A percentile compares a stretch with the other conserved stretches of the same genome.
Evolutionary conservation across 768 basidiomycete genomes (phyloP).

Genomic region (Strobilomyces dryophilus): DNA sequence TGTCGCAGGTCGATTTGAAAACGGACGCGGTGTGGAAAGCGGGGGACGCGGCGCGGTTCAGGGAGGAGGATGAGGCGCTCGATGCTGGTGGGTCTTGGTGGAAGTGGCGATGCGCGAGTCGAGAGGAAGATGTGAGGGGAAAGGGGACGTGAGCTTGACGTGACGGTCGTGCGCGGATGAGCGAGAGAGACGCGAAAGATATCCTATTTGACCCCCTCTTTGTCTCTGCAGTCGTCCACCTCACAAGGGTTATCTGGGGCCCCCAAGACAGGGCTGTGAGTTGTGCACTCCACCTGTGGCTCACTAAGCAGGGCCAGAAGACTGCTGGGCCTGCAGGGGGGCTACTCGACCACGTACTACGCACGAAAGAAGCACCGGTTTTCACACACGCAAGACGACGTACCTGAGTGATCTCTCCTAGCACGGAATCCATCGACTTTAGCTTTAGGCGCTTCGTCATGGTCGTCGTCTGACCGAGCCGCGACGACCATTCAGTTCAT

Average conservation of each 20-base stretch:
- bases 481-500: not conserved
- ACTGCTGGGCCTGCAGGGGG: too few relatives aligned
- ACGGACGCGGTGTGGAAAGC: slow-evolving; percentile 51
- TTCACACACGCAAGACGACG: not conserved
- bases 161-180: too few relatives aligned
- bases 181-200: too few relatives aligned
- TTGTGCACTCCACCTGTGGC: too few relatives aligned
- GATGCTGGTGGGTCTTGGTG: not conserved
- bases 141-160: not conserved
- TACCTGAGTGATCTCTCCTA: not conserved
- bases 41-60: slow-evolving; percentile 38
- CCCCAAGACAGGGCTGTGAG: too few relatives aligned
- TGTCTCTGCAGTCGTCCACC: too few relatives aligned
- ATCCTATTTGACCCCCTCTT: too few relatives aligned
- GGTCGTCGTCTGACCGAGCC: not conserved
- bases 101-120: not conserved
- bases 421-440: not conserved
- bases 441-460: not conserved
- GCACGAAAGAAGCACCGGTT: not conserved
- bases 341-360: not conserved
- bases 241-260: too few relatives aligned
- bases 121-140: not conserved
- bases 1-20: slow-evolving; percentile 44
- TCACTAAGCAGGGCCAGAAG: too few relatives aligned
- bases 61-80: slow-evolving; percentile 27